Conservation (phyloP, 1,139 yeast species). For the Kluyveromyces marxianus region DNA sequence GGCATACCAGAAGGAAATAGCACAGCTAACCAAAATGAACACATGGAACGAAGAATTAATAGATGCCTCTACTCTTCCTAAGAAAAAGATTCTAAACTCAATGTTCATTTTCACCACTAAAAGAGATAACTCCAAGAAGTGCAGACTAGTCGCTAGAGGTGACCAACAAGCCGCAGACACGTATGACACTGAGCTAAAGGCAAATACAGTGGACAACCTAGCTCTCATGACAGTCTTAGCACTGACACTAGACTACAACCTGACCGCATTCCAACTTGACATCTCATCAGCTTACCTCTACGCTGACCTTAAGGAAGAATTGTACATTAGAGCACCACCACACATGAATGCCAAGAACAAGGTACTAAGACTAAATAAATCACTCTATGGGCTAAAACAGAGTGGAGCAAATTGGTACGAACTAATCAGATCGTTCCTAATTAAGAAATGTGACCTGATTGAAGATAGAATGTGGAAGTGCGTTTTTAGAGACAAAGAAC, state of each 20-base stretch:
- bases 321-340: conserved; percentile 14
- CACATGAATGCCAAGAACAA: conserved; percentile 7
- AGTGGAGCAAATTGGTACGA: conserved; percentile 12
- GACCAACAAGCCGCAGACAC: conserved; percentile 10
- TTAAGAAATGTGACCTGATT: conserved; percentile 1
- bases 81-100: conserved; percentile 6
- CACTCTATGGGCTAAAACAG: conserved; percentile 11
- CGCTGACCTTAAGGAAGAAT: conserved; percentile 13
- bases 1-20: conserved; percentile 8
- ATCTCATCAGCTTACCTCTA: conserved; percentile 14
- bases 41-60: conserved; percentile 7
- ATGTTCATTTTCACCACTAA: conserved; percentile 12
- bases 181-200: conserved; percentile 6
- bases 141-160: conserved; percentile 12
- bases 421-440: conserved; percentile 1
- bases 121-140: conserved; percentile 10
- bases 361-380: conserved; percentile 8
- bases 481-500: conserved; percentile 7
- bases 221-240: conserved; percentile 11
- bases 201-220: conserved; percentile 11
- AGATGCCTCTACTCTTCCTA: background rate
- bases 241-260: conserved; percentile 7
- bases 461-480: conserved; percentile 9
- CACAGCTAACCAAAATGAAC: conserved; percentile 9
- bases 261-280: conserved; percentile 10